A percentile compares a stretch with the other conserved stretches of the same genome.
Evolutionary conservation across 805 yeast species (phyloP).

Genomic region (Saccharomycopsis selenospora): DNA sequence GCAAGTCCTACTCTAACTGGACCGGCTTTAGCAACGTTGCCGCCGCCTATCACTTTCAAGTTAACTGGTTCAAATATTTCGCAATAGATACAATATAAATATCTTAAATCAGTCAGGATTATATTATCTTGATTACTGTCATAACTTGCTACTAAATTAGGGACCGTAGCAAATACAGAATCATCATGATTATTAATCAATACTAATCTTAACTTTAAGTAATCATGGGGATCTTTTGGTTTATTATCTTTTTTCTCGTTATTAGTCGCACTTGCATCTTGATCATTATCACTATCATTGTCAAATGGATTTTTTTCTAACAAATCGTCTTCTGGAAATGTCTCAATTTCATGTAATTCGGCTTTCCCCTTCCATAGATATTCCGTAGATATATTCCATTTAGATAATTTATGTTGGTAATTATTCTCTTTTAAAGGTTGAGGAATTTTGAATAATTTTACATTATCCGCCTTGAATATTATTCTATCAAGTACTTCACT

Average conservation of each 20-base stretch:
- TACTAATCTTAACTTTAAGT: slow-evolving; percentile 8
- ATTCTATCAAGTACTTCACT: slow-evolving; percentile 8
- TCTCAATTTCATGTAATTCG: slow-evolving; percentile 19
- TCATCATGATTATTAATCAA: slow-evolving; percentile 1
- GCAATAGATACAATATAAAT: slow-evolving; percentile 17
- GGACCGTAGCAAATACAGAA: slow-evolving; percentile 16
- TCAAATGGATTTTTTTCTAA: slow-evolving; percentile 8
- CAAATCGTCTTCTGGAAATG: slow-evolving; percentile 8
- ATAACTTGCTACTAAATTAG: slow-evolving; percentile 5
- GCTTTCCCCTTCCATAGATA: slow-evolving; percentile 17
- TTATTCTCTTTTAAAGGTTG: slow-evolving; percentile 14
- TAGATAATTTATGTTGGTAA: slow-evolving; percentile 14
- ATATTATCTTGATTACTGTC: slow-evolving; percentile 5
- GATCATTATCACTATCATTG: not conserved
- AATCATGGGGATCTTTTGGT: slow-evolving; percentile 7
- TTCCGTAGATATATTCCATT: slow-evolving; percentile 11
- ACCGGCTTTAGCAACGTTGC: not conserved
- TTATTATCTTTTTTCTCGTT: not conserved
- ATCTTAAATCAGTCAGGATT: slow-evolving; percentile 15
- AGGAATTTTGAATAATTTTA: slow-evolving; percentile 16
- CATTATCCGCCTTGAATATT: slow-evolving; percentile 15
- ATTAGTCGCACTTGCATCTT: no score
- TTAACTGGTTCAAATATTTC: not conserved
- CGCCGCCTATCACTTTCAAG: not conserved
- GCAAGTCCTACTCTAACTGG: slow-evolving; percentile 11